phyloP scores from a whole-genome alignment of 2,329 filamentous ascomycete species.

The Ramularia collo-cygni region DNA sequence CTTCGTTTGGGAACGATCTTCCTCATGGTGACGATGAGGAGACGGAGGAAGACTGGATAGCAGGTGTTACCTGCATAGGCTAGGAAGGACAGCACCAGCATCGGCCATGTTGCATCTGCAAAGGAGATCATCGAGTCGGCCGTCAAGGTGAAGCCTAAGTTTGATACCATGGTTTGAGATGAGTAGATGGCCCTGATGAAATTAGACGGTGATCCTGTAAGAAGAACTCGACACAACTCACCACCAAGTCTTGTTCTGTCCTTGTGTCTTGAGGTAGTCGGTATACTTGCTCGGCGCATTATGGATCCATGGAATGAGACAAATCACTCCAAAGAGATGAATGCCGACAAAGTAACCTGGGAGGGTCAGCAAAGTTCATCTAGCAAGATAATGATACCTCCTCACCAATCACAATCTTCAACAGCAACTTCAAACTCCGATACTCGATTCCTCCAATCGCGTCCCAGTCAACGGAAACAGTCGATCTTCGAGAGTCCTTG shows the following conservation, averaged over 20 bases:
- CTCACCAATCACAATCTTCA: too few species aligned
- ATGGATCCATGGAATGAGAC: too few species aligned
- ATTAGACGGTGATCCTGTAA: too few species aligned
- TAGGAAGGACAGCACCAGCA: constrained; percentile 5
- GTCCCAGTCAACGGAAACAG: too few species aligned
- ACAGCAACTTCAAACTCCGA: too few species aligned
- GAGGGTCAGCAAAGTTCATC: too few species aligned
- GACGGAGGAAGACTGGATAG: constrained; percentile 53
- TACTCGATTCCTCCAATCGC: too few species aligned
- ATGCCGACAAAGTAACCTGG: too few species aligned
- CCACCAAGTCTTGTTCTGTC: constrained; percentile 8
- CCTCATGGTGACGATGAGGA: constrained; percentile 52
- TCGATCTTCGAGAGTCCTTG: too few species aligned
- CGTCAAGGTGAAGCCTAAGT: constrained; percentile 50
- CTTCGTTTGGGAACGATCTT: constrained; percentile 39
- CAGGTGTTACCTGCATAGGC: constrained; percentile 49
- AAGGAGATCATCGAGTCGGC: constrained; percentile 46
- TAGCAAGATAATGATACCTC: too few species aligned
- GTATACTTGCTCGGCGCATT: constrained; percentile 4
- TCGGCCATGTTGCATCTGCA: constrained; percentile 6
- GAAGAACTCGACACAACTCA: too few species aligned
- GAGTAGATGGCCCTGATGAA: constrained; percentile 27
- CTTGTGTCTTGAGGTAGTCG: constrained; percentile 8
- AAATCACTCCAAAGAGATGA: too few species aligned
- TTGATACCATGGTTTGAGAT: constrained; percentile 46